A percentile compares a stretch with the other conserved stretches of the same genome.
Conservation (phyloP, 169 alveolate genomes). For the Plasmodium gaboni region DNA sequence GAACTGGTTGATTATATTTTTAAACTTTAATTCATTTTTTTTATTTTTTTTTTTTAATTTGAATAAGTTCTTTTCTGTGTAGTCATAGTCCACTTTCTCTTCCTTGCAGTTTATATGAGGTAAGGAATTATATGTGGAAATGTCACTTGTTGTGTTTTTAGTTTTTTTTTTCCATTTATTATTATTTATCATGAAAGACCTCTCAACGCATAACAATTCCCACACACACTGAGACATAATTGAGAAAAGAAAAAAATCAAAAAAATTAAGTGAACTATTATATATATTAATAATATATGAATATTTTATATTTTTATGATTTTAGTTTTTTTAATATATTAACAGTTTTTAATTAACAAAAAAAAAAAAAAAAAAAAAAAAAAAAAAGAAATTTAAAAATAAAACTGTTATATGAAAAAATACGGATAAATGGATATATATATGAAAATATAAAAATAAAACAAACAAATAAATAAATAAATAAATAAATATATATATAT, state of each 20-base stretch:
- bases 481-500: too few species aligned
- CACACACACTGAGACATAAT: conserved; percentile 76
- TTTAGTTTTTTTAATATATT: too few species aligned
- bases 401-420: too few species aligned
- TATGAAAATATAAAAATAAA: too few species aligned
- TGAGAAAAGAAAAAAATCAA: neutral
- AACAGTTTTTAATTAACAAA: too few species aligned
- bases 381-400: too few species aligned
- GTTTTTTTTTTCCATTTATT: conserved; percentile 15
- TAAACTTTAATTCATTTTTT: conserved; percentile 53
- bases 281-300: too few species aligned
- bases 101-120: conserved; percentile 3
- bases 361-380: too few species aligned
- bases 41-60: conserved; percentile 36
- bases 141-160: neutral
- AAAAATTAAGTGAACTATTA: neutral
- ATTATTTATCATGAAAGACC: conserved; percentile 27
- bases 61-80: conserved; percentile 23
- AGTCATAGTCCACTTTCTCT: conserved; percentile 58
- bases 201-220: conserved; percentile 63
- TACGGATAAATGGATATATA: too few species aligned
- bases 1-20: conserved; percentile 59
- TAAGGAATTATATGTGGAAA: conserved; percentile 9
- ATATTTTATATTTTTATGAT: too few species aligned
- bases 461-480: too few species aligned